Conservation (phyloP, 352 stramenopile genomes). For the Phytophthora idaei region DNA sequence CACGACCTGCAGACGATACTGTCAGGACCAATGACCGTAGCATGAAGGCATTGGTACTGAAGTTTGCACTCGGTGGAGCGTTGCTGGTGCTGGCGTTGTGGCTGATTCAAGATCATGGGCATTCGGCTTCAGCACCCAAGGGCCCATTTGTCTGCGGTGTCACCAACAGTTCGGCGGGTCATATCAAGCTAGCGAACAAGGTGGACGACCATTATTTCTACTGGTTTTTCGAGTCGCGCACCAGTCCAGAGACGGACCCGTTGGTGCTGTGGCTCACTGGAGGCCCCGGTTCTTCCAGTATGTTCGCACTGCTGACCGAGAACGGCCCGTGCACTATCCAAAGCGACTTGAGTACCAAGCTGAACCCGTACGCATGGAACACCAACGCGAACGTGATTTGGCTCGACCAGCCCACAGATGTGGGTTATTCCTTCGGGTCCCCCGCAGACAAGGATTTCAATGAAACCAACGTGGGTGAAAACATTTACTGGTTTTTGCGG, state of each 20-base stretch:
- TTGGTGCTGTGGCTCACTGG: slow-evolving; percentile 75
- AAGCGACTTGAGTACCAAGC: slow-evolving; percentile 38
- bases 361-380: slow-evolving; percentile 59
- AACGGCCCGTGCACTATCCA: slow-evolving; percentile 56
- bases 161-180: slow-evolving; percentile 49
- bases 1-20: neutral
- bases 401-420: slow-evolving; percentile 55
- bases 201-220: slow-evolving; percentile 66
- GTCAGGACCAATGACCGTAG: neutral
- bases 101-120: slow-evolving; percentile 21
- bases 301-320: slow-evolving; percentile 52
- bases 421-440: slow-evolving; percentile 48
- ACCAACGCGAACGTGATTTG: slow-evolving; percentile 62
- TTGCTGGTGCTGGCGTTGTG: slow-evolving; percentile 29
- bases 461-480: slow-evolving; percentile 46
- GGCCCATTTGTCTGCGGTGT: slow-evolving; percentile 21
- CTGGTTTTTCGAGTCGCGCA: slow-evolving; percentile 61
- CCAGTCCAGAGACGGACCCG: slow-evolving; percentile 55
- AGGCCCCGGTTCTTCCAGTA: slow-evolving; percentile 45
- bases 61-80: slow-evolving; percentile 21
- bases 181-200: slow-evolving; percentile 51
- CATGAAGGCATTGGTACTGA: slow-evolving; percentile 20
- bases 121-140: neutral
- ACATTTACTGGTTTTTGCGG: slow-evolving; percentile 57
- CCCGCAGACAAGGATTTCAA: slow-evolving; percentile 42